phyloP scores from a whole-genome alignment of 352 stramenopile genomes.

The Phytophthora lateralis region DNA sequence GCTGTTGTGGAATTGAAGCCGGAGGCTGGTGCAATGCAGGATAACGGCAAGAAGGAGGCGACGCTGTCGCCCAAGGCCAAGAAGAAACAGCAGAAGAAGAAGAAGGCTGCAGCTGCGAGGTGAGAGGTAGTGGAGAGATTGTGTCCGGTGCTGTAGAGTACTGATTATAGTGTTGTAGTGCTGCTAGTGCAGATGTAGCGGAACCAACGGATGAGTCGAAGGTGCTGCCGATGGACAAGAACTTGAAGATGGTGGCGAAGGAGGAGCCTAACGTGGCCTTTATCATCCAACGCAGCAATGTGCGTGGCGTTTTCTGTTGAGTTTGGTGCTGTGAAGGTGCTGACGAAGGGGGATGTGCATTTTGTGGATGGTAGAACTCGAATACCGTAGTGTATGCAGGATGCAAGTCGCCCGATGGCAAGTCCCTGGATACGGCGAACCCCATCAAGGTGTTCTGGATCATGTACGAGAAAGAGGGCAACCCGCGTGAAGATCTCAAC shows the following conservation, averaged over 20 bases:
- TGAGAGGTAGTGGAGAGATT: conserved; percentile 1
- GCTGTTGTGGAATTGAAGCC: conserved; percentile 12
- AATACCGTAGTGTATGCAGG: conserved; percentile 87
- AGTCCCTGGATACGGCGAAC: conserved; percentile 56
- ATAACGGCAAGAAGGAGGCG: conserved; percentile 7
- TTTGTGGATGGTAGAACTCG: conserved; percentile 53
- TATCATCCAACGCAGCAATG: conserved; percentile 88
- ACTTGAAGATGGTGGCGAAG: conserved; percentile 68
- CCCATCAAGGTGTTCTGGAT: conserved; percentile 86
- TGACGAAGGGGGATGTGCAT: not conserved
- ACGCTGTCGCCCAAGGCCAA: conserved; percentile 30
- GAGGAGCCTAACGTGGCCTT: conserved; percentile 81
- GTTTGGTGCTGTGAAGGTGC: not conserved
- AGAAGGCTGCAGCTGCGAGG: conserved; percentile 27
- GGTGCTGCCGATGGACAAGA: conserved; percentile 65
- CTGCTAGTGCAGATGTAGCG: conserved; percentile 6
- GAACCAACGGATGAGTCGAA: conserved; percentile 18
- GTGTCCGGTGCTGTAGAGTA: not conserved
- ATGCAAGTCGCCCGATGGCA: conserved; percentile 42
- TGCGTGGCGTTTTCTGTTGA: conserved; percentile 28
- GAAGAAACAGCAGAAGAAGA: conserved; percentile 47
- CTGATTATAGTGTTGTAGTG: conserved; percentile 13
- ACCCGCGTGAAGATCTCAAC: conserved; percentile 78
- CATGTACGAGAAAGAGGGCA: conserved; percentile 84
- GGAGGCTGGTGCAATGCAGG: conserved; percentile 3